These are phyloP conservation scores for Erodium texanum DNA, from an alignment of 441 rosid species.

Conservation along the genomic window DNA sequence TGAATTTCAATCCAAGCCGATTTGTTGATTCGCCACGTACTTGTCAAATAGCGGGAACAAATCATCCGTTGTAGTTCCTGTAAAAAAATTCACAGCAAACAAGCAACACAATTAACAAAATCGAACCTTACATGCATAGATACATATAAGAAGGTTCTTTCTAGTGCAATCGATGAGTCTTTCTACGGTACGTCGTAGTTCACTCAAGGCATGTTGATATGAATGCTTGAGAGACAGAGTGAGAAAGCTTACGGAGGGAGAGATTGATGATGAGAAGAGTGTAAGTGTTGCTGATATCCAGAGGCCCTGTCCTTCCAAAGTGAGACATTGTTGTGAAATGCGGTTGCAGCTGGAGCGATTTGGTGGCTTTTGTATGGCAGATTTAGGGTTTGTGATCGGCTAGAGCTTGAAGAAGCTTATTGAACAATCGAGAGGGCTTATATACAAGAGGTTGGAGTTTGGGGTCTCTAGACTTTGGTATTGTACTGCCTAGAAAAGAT, in stretches of 20 bases:
- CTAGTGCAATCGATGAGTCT: too few species aligned
- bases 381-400: constrained; percentile 3
- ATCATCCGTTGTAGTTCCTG: constrained; percentile 68
- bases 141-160: too few species aligned
- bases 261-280: constrained; percentile 94
- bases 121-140: not conserved
- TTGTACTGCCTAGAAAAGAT: too few species aligned
- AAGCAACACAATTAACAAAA: constrained; percentile 3
- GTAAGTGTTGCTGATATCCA: constrained; percentile 83
- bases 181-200: too few species aligned
- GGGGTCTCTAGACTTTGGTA: too few species aligned
- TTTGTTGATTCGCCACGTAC: too few species aligned
- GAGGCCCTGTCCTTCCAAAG: constrained; percentile 95
- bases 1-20: too few species aligned
- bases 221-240: not conserved
- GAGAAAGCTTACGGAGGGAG: constrained; percentile 52
- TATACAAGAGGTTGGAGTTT: too few species aligned
- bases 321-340: constrained; percentile 55
- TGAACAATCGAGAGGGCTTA: not conserved
- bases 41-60: constrained; percentile 60
- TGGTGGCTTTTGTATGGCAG: not conserved
- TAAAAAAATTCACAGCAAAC: not conserved
- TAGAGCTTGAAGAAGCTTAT: not conserved
- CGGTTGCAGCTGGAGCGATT: constrained; percentile 1
- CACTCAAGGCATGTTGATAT: too few species aligned